Evolutionary conservation across 2,329 filamentous ascomycete genomes (phyloP).

Genomic region (Plectosphaerella plurivora): DNA sequence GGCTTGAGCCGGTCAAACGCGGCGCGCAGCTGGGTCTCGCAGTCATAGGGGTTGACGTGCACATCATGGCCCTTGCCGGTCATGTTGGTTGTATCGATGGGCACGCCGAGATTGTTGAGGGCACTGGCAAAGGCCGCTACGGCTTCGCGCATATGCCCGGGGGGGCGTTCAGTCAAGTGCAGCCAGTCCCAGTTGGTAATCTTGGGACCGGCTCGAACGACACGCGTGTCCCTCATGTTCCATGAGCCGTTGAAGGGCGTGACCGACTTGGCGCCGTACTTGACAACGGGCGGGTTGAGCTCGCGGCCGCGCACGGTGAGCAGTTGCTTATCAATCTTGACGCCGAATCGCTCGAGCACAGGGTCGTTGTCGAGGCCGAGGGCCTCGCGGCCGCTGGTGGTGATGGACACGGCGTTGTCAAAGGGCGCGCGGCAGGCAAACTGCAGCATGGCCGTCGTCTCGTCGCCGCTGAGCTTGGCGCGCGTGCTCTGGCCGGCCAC

Average conservation of each 20-base stretch:
- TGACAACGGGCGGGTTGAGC: conserved; percentile 54
- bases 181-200: conserved; percentile 49
- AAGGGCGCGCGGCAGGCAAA: conserved; percentile 67
- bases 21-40: conserved; percentile 16
- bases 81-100: conserved; percentile 18
- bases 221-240: conserved; percentile 60
- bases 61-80: not conserved
- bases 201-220: conserved; percentile 42
- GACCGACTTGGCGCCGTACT: conserved; percentile 41
- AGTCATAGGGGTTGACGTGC: not conserved
- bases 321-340: conserved; percentile 56
- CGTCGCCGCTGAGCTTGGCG: conserved; percentile 51
- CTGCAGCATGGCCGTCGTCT: conserved; percentile 65
- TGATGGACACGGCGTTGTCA: conserved; percentile 64
- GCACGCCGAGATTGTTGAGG: conserved; percentile 32
- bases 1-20: conserved; percentile 25
- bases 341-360: conserved; percentile 47
- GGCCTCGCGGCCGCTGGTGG: conserved; percentile 47
- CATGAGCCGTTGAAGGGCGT: conserved; percentile 53
- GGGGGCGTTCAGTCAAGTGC: conserved; percentile 24
- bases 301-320: conserved; percentile 71
- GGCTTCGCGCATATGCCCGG: conserved; percentile 2
- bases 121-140: conserved; percentile 31
- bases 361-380: conserved; percentile 52
- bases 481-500: conserved; percentile 60